Base-by-base conservation (phyloP, 345 rosid genomes). In the Linum usitatissimum region DNA sequence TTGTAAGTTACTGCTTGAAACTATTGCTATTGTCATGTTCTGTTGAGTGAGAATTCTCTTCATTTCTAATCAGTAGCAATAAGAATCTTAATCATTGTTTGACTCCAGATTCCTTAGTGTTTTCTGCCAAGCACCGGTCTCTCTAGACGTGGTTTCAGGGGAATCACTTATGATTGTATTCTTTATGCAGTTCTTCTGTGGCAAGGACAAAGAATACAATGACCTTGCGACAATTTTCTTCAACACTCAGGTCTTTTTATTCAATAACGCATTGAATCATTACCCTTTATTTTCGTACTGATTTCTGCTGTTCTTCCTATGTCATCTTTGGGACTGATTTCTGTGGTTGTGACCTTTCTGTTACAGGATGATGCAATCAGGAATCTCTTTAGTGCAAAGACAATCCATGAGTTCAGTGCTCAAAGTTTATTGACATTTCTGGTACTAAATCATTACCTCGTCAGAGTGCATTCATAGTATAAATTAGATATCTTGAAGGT, bases 201-300 rank as follows among this genome's bases (percentile, higher is more conserved):
- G 91, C 68, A 82, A 80, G 53, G 78, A 77, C 30, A 86, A 78
- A 10, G 97, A 90, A 66, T 93, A 93, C 79, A 93, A 90, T 69
- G 99, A 90, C 75, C 99, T 93, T 61, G 99, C 96, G 12, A 93
- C 99, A 21, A 87, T 90, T 70, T 93, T 93, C 86, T 93, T 93
- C 80, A 93, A 93, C 56, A 90, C 99, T 39, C 97, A 93, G 98
- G 98, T 92, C 28, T 39, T 64, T 56, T 7, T 45, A 34, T 34
- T 34, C 38, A 34, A 34, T 34, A 5, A 61, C 28, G 42, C 57
- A 59, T 64, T 23, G 8, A 19, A 51, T 7, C 0, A n/a, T 56
- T 69, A 1, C 57, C 66, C 51, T 59, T 59, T 49, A 18, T 19
- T 70, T 51, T 40, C 62, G 4, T 54, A 30, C n/a, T 30, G 23